A percentile compares a stretch with the other conserved stretches of the same genome.
Conservation (phyloP, 345 rosid species). For the Anastatica hierochuntica region DNA sequence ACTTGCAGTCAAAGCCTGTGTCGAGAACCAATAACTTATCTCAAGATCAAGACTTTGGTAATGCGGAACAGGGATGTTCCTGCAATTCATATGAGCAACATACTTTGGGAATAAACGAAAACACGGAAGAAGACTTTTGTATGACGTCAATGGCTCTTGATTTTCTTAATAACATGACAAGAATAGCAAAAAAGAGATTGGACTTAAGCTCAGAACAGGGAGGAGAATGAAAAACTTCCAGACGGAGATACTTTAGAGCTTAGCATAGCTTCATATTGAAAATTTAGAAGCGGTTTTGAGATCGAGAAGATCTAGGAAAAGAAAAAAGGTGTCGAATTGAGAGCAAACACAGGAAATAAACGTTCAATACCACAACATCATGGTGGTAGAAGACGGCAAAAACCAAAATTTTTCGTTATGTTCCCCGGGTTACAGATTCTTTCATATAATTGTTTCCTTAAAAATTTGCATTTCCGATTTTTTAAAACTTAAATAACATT, state of each 20-base stretch:
- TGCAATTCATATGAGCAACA: slow-evolving; percentile 53
- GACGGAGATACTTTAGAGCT: slow-evolving; percentile 48
- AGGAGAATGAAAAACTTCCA: slow-evolving; percentile 69
- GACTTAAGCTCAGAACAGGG: slow-evolving; percentile 54
- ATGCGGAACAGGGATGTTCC: slow-evolving; percentile 29
- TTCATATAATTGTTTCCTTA: no score
- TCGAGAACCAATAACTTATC: slow-evolving; percentile 10
- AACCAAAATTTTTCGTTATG: background rate
- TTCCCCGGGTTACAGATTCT: no score
- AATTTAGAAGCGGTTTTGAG: slow-evolving; percentile 50
- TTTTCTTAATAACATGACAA: slow-evolving; percentile 15
- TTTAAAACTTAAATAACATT: no score
- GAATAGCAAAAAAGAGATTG: slow-evolving; percentile 27
- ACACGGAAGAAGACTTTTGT: slow-evolving; percentile 32
- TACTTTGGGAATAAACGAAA: slow-evolving; percentile 41
- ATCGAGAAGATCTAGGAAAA: slow-evolving; percentile 37
- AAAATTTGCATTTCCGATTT: no score
- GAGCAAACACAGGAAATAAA: slow-evolving; percentile 8
- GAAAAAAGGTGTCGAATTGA: slow-evolving; percentile 17
- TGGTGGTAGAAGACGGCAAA: slow-evolving; percentile 2
- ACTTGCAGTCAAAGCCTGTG: slow-evolving; percentile 12
- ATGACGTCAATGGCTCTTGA: slow-evolving; percentile 36
- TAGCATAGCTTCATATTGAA: no score
- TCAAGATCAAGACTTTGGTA: slow-evolving; percentile 17
- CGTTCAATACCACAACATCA: no score